Percentiles rank a stretch among this genome's conserved stretches.
Evolutionary conservation across 2,329 filamentous ascomycete species (phyloP).

Genomic region (Arthrobotrys pseudoclavata): DNA sequence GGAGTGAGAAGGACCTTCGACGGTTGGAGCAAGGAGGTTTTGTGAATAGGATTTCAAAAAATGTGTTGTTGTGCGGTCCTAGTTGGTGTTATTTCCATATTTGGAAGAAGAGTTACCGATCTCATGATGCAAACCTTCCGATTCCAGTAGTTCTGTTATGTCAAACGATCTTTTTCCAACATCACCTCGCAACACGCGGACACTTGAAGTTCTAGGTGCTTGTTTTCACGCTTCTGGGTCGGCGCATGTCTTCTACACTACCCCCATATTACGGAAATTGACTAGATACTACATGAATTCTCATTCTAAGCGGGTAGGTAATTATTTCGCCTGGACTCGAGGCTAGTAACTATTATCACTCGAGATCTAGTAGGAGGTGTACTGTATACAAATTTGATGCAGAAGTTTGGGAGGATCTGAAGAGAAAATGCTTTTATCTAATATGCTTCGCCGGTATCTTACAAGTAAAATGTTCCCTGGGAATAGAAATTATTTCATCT

Average conservation of each 20-base stretch:
- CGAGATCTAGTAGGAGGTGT: too few relatives aligned
- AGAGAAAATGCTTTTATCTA: not conserved
- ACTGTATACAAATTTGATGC: too few relatives aligned
- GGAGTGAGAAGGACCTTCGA: not conserved
- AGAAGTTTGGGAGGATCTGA: too few relatives aligned
- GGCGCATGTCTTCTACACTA: too few relatives aligned
- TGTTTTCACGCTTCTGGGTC: too few relatives aligned
- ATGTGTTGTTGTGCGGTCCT: conserved; percentile 16
- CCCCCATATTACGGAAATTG: too few relatives aligned
- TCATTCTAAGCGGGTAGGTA: too few relatives aligned
- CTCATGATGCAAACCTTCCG: not conserved
- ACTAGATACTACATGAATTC: not conserved
- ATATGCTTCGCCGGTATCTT: not conserved
- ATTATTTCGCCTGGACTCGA: too few relatives aligned
- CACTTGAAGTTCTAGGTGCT: too few relatives aligned
- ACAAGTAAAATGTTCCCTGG: not conserved
- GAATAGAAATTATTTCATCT: conserved; percentile 1
- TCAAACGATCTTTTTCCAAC: conserved; percentile 3
- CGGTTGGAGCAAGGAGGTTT: not conserved
- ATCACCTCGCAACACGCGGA: not conserved
- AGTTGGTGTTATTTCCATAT: conserved; percentile 16
- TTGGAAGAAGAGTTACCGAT: not conserved
- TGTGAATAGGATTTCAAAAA: not conserved
- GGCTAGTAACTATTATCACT: too few relatives aligned
- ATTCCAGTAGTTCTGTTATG: not conserved